Evolutionary conservation across 345 rosid genomes (phyloP), one percentile per base, ranked within the genome.

Genomic region (Lepidium aucheri): DNA sequence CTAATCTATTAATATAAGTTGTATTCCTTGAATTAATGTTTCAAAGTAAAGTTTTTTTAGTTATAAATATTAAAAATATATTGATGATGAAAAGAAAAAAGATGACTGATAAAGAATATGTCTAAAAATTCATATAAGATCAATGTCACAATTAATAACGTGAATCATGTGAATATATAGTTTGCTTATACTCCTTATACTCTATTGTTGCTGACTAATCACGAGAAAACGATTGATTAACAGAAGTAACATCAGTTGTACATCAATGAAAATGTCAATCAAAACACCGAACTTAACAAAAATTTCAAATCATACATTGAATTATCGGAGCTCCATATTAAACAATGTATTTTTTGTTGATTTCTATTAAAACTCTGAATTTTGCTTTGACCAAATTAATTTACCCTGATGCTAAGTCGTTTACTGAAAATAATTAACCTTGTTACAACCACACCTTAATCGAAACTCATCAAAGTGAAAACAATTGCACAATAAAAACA

Each of bases 151-250:
- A 18, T 28, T 14, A 56, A 56, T 36, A 69, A 69, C 67, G 53
- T 69, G 74, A 28, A 51, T 51, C 45, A 51, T 69, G 74, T 42
- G 67, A 53, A 69, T 22, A 39, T 7, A 49, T 57, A 44, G 14
- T 45, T 24, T 15, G 36, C n/a, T n/a, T n/a, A n/a, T n/a, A n/a
- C n/a, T n/a, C n/a, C 20, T 26, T 11, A 26, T 36, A 56, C 47
- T 26, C 28, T 33, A 35, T 44, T 45, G 63, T 24, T 35, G 50
- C 50, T 26, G 30, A 38, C 4, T 50, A 57, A 15, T 24, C 41
- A 15, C 13, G 5, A 13, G 66, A 49, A 69, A 69, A 69, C 53
- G 67, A 69, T 7, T 33, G 66, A 30, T 9, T 60, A 60, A 41
- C 60, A 56, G 9, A 45, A 43, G 8, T 43, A 18, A n/a, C 44